A percentile compares a stretch with the other conserved stretches of the same genome.
Evolutionary conservation across 768 basidiomycete species (phyloP).

Genomic region (Amyloporia xantha): DNA sequence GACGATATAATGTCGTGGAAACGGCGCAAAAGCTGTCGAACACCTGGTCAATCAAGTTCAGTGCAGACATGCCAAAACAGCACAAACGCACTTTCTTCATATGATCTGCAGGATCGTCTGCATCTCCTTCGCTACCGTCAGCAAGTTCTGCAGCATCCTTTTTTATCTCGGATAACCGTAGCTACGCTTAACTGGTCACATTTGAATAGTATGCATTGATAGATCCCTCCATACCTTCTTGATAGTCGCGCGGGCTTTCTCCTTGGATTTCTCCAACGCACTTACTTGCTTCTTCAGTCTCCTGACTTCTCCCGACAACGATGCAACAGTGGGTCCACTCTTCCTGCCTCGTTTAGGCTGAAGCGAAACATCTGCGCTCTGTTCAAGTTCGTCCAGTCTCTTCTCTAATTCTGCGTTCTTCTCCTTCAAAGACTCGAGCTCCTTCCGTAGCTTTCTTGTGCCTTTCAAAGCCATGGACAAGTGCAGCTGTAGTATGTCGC

Average conservation of each 20-base stretch:
- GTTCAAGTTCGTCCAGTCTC: constrained; percentile 11
- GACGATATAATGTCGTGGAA: constrained; percentile 34
- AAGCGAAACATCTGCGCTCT: constrained; percentile 14
- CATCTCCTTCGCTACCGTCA: constrained; percentile 21
- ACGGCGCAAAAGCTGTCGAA: constrained; percentile 32
- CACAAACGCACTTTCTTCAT: constrained; percentile 46
- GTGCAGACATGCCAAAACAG: no score
- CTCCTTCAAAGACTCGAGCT: constrained; percentile 10
- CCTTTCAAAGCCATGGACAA: constrained; percentile 5
- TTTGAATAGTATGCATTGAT: no score
- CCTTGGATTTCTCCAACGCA: constrained; percentile 19
- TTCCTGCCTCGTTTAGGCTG: constrained; percentile 17
- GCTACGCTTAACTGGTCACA: no score
- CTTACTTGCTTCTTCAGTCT: constrained; percentile 16
- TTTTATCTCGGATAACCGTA: constrained; percentile 28
- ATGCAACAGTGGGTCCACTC: constrained; percentile 4
- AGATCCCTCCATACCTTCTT: constrained; percentile 13
- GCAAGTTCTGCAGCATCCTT: constrained; percentile 33
- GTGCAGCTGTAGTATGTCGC: constrained; percentile 7
- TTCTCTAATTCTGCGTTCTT: constrained; percentile 14
- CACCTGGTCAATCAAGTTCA: no score
- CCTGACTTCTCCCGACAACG: constrained; percentile 16
- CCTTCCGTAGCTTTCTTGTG: constrained; percentile 9
- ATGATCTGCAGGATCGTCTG: constrained; percentile 27
- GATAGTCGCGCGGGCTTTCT: constrained; percentile 19